phyloP scores from a whole-genome alignment of 202 grass and related monocot genomes.

The Setaria viridis region DNA sequence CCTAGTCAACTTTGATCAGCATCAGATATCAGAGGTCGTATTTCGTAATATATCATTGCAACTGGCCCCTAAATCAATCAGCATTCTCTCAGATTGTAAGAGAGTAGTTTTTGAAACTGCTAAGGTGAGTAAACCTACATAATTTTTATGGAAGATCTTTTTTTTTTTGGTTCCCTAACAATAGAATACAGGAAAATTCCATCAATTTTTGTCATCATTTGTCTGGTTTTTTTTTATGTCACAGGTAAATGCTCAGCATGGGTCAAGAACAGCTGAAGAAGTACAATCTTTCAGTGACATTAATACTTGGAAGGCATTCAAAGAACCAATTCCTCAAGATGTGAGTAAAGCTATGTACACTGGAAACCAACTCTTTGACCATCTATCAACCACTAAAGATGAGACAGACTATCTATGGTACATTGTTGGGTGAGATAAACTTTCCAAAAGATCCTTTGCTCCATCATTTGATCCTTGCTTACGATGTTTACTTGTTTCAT shows the following conservation, averaged over 20 bases:
- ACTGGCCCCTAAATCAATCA: slow-evolving; percentile 69
- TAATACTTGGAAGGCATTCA: slow-evolving; percentile 64
- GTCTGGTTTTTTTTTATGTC: slow-evolving; percentile 10
- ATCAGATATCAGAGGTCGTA: slow-evolving; percentile 34
- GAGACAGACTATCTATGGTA: slow-evolving; percentile 97
- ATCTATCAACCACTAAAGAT: slow-evolving; percentile 81
- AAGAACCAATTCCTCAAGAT: slow-evolving; percentile 61
- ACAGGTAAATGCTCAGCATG: slow-evolving; percentile 70
- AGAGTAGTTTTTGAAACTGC: slow-evolving; percentile 70
- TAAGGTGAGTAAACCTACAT: slow-evolving; percentile 50
- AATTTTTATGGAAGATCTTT: neutral
- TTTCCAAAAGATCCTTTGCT: neutral
- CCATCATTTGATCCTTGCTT: slow-evolving; percentile 9
- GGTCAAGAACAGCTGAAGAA: slow-evolving; percentile 55
- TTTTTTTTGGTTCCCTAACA: neutral
- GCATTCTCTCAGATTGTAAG: slow-evolving; percentile 73
- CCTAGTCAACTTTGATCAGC: slow-evolving; percentile 67
- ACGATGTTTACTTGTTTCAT: slow-evolving; percentile 9
- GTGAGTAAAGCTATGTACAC: slow-evolving; percentile 39
- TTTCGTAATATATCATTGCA: slow-evolving; percentile 62
- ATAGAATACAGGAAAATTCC: neutral
- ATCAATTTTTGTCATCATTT: neutral
- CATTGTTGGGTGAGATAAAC: slow-evolving; percentile 58
- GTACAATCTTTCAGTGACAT: slow-evolving; percentile 55
- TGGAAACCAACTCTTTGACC: slow-evolving; percentile 68